Evolutionary conservation across 257 asterid genomes (phyloP).

Genomic region (Solanum gracilifrons): DNA sequence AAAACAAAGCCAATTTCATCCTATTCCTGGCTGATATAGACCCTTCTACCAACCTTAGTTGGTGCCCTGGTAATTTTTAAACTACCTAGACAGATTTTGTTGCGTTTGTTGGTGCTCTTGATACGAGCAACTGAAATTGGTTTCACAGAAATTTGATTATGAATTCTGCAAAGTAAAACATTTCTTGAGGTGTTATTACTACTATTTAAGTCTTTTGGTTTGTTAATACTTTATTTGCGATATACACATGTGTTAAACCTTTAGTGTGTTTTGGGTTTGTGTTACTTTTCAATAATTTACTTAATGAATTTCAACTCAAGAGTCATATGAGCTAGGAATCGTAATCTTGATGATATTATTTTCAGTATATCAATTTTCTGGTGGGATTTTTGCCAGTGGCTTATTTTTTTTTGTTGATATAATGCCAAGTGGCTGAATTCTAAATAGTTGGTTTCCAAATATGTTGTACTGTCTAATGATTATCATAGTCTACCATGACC

Average conservation of each 20-base stretch:
- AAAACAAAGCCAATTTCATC: slow-evolving; percentile 60
- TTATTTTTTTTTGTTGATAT: background rate
- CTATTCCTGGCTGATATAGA: slow-evolving; percentile 88
- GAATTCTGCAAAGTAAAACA: background rate
- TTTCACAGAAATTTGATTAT: background rate
- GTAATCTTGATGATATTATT: background rate
- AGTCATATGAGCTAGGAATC: background rate
- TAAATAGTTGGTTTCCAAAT: background rate
- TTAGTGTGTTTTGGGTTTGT: background rate
- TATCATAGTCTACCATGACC: background rate
- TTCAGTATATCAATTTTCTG: background rate
- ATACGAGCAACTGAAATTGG: background rate
- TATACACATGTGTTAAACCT: background rate
- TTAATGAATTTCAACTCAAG: background rate
- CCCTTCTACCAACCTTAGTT: slow-evolving; percentile 74
- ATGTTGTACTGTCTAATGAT: background rate
- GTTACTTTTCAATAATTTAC: background rate
- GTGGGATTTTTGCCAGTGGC: background rate
- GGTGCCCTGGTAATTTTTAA: slow-evolving; percentile 77
- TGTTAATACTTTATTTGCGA: background rate
- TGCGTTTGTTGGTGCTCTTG: background rate
- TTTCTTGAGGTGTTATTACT: background rate
- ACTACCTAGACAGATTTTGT: background rate
- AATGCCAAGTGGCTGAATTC: background rate
- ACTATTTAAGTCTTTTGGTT: background rate